Conservation (phyloP, 106 monocot genomes). For the Dendrobium huoshanense region DNA sequence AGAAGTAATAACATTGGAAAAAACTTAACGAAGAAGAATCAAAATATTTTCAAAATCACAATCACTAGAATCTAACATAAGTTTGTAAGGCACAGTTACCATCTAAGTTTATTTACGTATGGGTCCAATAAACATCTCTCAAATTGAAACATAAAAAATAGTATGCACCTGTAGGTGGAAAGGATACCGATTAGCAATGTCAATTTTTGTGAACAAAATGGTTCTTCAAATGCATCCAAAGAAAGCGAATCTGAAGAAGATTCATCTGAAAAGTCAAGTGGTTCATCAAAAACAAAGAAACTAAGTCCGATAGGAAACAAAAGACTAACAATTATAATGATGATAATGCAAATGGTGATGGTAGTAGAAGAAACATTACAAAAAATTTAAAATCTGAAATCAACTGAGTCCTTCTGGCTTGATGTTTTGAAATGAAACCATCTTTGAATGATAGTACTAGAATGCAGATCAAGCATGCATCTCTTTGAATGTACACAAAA, state of each 20-base stretch:
- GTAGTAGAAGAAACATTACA: neutral
- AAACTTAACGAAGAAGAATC: too few relatives aligned
- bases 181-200: conserved; percentile 56
- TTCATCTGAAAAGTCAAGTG: conserved; percentile 20
- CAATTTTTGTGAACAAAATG: conserved; percentile 73
- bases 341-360: neutral
- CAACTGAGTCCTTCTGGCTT: too few relatives aligned
- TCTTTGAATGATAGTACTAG: neutral
- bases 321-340: neutral
- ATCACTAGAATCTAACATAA: too few relatives aligned
- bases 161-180: conserved; percentile 48
- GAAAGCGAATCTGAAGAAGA: conserved; percentile 18
- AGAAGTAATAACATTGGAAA: too few relatives aligned
- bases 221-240: conserved; percentile 55
- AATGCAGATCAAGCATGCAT: neutral
- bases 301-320: neutral
- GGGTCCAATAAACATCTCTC: too few relatives aligned
- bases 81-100: too few relatives aligned
- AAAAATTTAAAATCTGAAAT: neutral
- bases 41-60: too few relatives aligned
- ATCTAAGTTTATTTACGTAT: too few relatives aligned
- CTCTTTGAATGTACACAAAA: neutral
- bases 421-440: neutral
- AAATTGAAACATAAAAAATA: neutral
- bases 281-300: neutral